phyloP scores from a whole-genome alignment of 768 basidiomycete species.

The Trametes punicea region DNA sequence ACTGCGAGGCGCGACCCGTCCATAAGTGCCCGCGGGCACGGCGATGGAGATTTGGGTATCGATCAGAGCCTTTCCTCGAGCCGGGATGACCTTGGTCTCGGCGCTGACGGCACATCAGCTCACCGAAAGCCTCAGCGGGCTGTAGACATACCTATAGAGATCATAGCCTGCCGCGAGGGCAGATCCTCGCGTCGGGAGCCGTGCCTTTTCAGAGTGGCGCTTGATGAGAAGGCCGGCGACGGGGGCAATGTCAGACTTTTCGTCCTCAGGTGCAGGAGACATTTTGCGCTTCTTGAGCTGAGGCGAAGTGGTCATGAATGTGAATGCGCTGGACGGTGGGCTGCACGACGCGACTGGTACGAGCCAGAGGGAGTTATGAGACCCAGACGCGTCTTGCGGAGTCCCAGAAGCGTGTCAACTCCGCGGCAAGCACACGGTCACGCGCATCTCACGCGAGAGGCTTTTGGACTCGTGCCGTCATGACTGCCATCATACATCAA shows the following conservation, averaged over 20 bases:
- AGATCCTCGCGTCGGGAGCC: constrained; percentile 82
- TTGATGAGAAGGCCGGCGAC: constrained; percentile 71
- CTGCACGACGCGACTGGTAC: not conserved
- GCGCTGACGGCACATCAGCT: constrained; percentile 49
- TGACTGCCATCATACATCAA: not conserved
- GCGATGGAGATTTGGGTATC: constrained; percentile 93
- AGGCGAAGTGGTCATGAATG: constrained; percentile 18
- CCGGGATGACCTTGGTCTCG: constrained; percentile 79
- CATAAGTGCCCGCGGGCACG: constrained; percentile 91
- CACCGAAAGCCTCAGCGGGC: not conserved
- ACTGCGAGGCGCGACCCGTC: constrained; percentile 92
- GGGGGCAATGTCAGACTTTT: constrained; percentile 34
- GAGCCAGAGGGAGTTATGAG: constrained; percentile 14
- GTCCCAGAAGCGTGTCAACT: constrained; percentile 39
- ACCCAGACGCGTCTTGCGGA: constrained; percentile 30
- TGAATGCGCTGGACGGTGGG: constrained; percentile 2
- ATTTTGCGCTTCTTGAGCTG: constrained; percentile 59
- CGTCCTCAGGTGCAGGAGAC: constrained; percentile 36
- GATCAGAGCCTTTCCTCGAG: constrained; percentile 86
- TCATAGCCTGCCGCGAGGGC: constrained; percentile 91
- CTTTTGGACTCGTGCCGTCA: not conserved
- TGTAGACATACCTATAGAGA: constrained; percentile 70
- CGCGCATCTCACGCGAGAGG: constrained; percentile 1
- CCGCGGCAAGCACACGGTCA: constrained; percentile 28
- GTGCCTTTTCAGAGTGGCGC: constrained; percentile 77